Evolutionary conservation across 1,284 basidiomycete species (phyloP).

Genomic region (Leucocoprinus gongylophorus): DNA sequence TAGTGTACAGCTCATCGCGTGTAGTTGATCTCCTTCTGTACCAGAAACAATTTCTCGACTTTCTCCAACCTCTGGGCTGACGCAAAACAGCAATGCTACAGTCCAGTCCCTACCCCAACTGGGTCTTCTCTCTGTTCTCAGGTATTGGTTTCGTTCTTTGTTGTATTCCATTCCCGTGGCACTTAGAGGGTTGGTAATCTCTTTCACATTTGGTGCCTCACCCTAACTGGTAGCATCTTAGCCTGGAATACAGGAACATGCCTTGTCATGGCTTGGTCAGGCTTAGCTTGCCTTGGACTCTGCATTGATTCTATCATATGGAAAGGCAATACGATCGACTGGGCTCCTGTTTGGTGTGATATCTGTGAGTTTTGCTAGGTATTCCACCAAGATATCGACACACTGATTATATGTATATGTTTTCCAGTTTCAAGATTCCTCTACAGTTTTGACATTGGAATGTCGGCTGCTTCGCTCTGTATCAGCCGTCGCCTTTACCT

Average conservation of each 20-base stretch:
- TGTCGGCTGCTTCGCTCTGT: slow-evolving; percentile 50
- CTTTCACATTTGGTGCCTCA: not conserved
- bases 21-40: slow-evolving; percentile 19
- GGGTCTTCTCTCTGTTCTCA: slow-evolving; percentile 33
- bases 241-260: slow-evolving; percentile 53
- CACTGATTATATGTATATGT: not conserved
- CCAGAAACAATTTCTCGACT: too few species aligned
- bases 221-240: slow-evolving; percentile 7
- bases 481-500: slow-evolving; percentile 54
- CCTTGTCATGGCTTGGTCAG: slow-evolving; percentile 58
- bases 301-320: slow-evolving; percentile 64
- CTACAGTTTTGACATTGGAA: slow-evolving; percentile 38
- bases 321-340: slow-evolving; percentile 50
- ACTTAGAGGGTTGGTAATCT: slow-evolving; percentile 39
- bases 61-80: slow-evolving; percentile 15
- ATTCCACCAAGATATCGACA: slow-evolving; percentile 13
- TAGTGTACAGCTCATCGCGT: slow-evolving; percentile 30
- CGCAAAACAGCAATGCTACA: slow-evolving; percentile 16
- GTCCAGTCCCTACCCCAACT: slow-evolving; percentile 31
- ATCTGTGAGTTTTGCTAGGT: slow-evolving; percentile 46
- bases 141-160: slow-evolving; percentile 44
- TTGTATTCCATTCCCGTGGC: slow-evolving; percentile 52
- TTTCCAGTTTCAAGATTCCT: slow-evolving; percentile 36
- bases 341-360: slow-evolving; percentile 68
- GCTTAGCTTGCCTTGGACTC: slow-evolving; percentile 45